phyloP scores from a whole-genome alignment of 306 rosid genomes.

The Fagus crenata region DNA sequence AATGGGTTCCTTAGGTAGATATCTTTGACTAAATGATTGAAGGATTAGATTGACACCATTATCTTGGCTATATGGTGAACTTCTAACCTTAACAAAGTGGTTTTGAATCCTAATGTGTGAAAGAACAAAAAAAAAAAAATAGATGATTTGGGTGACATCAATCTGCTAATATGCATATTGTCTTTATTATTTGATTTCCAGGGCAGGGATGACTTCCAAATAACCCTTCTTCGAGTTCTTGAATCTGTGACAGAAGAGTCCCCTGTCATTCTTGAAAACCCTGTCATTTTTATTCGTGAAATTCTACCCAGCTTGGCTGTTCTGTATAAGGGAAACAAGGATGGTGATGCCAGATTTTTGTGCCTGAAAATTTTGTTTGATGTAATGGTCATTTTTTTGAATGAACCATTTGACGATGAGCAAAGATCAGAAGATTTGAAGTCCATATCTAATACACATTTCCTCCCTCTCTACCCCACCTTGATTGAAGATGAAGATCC shows the following conservation, averaged over 20 bases:
- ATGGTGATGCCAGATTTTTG: slow-evolving; percentile 95
- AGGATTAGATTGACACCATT: slow-evolving; percentile 6
- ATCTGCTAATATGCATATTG: slow-evolving; percentile 25
- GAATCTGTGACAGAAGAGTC: slow-evolving; percentile 86
- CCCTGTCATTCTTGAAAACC: slow-evolving; percentile 55
- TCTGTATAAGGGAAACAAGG: slow-evolving; percentile 91
- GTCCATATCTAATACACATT: slow-evolving; percentile 61
- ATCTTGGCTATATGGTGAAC: not conserved
- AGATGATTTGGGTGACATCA: slow-evolving; percentile 19
- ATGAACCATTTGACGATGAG: slow-evolving; percentile 70
- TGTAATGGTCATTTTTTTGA: slow-evolving; percentile 74
- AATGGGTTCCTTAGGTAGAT: not conserved
- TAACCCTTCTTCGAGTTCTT: slow-evolving; percentile 82
- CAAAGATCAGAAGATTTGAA: slow-evolving; percentile 71
- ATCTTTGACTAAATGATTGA: not conserved
- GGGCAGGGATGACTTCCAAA: slow-evolving; percentile 99
- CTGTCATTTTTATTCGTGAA: slow-evolving; percentile 67
- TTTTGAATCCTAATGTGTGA: not conserved
- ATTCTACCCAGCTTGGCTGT: slow-evolving; percentile 89
- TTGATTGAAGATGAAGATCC: slow-evolving; percentile 94
- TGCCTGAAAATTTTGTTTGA: slow-evolving; percentile 87
- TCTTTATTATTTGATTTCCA: slow-evolving; percentile 43
- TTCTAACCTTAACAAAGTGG: not conserved
- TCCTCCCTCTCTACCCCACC: slow-evolving; percentile 93
- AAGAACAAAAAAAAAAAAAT: not conserved